Percentiles rank a stretch among this genome's conserved stretches.
phyloP scores from a whole-genome alignment of 352 stramenopile species.

The Phytophthora hybrid region DNA sequence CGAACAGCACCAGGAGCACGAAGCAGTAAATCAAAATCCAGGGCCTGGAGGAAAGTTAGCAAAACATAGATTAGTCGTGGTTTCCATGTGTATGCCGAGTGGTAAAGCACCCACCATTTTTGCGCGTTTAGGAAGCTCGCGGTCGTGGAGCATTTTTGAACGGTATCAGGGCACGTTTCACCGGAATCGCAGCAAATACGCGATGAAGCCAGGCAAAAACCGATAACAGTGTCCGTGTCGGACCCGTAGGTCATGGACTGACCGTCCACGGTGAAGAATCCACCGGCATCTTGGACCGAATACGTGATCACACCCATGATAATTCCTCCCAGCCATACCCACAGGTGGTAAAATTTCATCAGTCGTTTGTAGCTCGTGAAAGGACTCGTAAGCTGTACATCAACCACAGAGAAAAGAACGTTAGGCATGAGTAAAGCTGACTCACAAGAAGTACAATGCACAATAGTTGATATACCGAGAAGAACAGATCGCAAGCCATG shows the following conservation, averaged over 20 bases:
- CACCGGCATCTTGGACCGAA: slow-evolving; percentile 67
- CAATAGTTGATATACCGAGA: slow-evolving; percentile 54
- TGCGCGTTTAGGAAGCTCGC: slow-evolving; percentile 82
- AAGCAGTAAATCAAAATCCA: slow-evolving; percentile 92
- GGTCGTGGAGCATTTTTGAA: slow-evolving; percentile 53
- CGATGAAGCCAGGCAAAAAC: slow-evolving; percentile 87
- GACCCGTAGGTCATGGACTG: slow-evolving; percentile 83
- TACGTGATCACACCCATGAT: slow-evolving; percentile 85
- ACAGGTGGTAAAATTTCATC: slow-evolving; percentile 91
- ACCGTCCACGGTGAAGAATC: slow-evolving; percentile 88
- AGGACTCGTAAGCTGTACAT: slow-evolving; percentile 73
- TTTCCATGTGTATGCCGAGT: not conserved
- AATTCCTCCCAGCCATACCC: slow-evolving; percentile 86
- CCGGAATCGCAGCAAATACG: slow-evolving; percentile 76
- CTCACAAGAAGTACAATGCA: not conserved
- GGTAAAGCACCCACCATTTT: slow-evolving; percentile 58
- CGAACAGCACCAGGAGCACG: slow-evolving; percentile 84
- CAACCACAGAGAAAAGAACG: not conserved
- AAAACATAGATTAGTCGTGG: not conserved
- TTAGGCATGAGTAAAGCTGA: not conserved
- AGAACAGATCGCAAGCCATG: slow-evolving; percentile 91
- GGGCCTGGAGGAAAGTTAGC: slow-evolving; percentile 46
- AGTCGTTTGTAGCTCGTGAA: slow-evolving; percentile 92
- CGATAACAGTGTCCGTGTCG: slow-evolving; percentile 71
- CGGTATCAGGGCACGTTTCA: slow-evolving; percentile 47